Conservation (phyloP, 495 filamentous ascomycete species). For the Hypoxylon intermedium region DNA sequence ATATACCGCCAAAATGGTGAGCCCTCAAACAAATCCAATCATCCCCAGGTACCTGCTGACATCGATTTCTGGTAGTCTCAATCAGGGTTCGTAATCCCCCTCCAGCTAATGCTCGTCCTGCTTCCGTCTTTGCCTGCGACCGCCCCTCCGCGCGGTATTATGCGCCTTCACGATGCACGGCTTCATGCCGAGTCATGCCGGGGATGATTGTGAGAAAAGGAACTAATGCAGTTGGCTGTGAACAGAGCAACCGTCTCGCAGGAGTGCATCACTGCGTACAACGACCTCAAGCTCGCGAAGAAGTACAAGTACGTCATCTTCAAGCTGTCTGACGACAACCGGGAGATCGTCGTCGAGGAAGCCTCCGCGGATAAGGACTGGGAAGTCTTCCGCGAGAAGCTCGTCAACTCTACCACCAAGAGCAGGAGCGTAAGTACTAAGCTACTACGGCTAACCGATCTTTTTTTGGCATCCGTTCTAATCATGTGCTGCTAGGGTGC, state of each 20-base stretch:
- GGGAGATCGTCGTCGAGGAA: conserved; percentile 82
- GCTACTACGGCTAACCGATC: background rate
- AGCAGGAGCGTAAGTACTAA: conserved; percentile 47
- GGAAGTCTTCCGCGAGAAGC: conserved; percentile 80
- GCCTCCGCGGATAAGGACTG: conserved; percentile 67
- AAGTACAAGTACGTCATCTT: conserved; percentile 94
- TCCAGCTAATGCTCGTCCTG: conserved; percentile 24
- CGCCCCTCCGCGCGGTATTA: conserved; percentile 26
- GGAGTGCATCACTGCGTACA: conserved; percentile 84
- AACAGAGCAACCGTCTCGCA: conserved; percentile 76
- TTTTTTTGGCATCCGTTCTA: conserved; percentile 5
- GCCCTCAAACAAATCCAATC: conserved; percentile 29
- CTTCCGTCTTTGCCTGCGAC: conserved; percentile 18
- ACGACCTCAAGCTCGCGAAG: conserved; percentile 89
- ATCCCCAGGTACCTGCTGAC: conserved; percentile 22
- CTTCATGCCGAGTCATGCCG: conserved; percentile 11
- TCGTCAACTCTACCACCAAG: conserved; percentile 66
- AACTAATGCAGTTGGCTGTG: conserved; percentile 37
- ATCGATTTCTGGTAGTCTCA: conserved; percentile 59
- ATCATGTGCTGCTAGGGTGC: conserved; percentile 51
- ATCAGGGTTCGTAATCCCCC: conserved; percentile 67
- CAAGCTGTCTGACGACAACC: conserved; percentile 94
- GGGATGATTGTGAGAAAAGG: conserved; percentile 12
- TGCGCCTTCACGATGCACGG: conserved; percentile 24
- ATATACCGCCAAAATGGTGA: conserved; percentile 38